These are phyloP conservation scores for Fraxinus baroniana DNA, from an alignment of 305 asterid species.

Conservation along the genomic window DNA sequence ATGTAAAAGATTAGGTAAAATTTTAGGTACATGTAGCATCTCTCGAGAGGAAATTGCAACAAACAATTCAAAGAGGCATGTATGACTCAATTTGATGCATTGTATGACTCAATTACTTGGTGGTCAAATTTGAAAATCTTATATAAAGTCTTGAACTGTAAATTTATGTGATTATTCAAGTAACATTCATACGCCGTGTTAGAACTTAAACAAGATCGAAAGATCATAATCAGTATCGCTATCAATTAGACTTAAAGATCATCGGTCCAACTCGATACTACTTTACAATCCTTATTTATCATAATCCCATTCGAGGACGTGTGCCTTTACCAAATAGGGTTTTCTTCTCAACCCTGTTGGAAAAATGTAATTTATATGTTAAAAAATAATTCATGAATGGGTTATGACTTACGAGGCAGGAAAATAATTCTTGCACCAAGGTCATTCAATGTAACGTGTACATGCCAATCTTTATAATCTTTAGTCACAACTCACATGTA, in stretches of 20 bases:
- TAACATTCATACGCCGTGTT: neutral
- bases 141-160: neutral
- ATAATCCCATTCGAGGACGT: neutral
- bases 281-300: neutral
- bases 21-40: no score
- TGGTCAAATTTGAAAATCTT: neutral
- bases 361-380: neutral
- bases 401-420: neutral
- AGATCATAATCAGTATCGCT: neutral
- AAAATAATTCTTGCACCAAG: neutral
- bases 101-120: neutral
- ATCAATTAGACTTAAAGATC: neutral
- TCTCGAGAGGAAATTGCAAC: neutral
- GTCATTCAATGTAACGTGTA: neutral
- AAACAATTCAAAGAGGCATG: neutral
- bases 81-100: neutral
- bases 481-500: neutral
- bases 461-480: neutral
- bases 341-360: neutral
- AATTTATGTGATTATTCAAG: neutral
- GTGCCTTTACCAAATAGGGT: neutral
- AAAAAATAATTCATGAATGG: neutral
- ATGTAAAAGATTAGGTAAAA: no score
- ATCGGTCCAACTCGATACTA: neutral
- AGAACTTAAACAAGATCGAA: neutral